Evolutionary conservation across 768 basidiomycete genomes (phyloP), one percentile per base, ranked within the genome.

Genomic region (Rickenella mellea): DNA sequence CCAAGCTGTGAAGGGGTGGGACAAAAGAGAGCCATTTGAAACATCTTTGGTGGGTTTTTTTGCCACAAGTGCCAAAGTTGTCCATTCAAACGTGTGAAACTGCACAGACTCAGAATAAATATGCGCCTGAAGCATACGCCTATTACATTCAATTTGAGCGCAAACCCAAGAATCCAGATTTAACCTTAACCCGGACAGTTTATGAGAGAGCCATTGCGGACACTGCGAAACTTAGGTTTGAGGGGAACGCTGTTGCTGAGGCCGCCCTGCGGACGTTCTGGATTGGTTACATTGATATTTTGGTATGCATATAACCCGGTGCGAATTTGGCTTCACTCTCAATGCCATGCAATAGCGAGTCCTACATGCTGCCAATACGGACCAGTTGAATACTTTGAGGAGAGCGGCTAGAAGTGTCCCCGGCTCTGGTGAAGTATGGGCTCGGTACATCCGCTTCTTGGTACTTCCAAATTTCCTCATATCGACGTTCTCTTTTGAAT

Each of bases 151-250:
- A 71, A 1, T 65, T 70, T 28, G 86, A 89, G 55, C 71, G 77
- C 37, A 70, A 72, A 39, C 66, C 70, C 21, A 80, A 73, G 54
- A 64, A 68, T 36, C 78, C 78, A 0, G 78, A 84, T 50, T 47
- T 71, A 21, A 68, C 75, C 41, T 64, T 81, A 12, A 61, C 80
- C n/a, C 61, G 58, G 5, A 67, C 69, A 3, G 61, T 86, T 10
- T 83, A 80, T 50, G 87, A 91, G 55, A 75, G 88, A 14, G 80
- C 83, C 1, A 78, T 89, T 35, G 64, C 80, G 12, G 83, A 85
- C 51, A 81, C 80, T 2, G 83, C 79, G 3, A 76, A 66, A 51
- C 60, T 69, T 26, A 64, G 74, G 39, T 79, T 78, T 50, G 50
- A 58, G 7, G 75, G 72, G 1, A 76, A 83, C 48, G 50, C 51